phyloP scores from a whole-genome alignment of 129 eudicot genomes.

The Chrysanthemum makinoi region DNA sequence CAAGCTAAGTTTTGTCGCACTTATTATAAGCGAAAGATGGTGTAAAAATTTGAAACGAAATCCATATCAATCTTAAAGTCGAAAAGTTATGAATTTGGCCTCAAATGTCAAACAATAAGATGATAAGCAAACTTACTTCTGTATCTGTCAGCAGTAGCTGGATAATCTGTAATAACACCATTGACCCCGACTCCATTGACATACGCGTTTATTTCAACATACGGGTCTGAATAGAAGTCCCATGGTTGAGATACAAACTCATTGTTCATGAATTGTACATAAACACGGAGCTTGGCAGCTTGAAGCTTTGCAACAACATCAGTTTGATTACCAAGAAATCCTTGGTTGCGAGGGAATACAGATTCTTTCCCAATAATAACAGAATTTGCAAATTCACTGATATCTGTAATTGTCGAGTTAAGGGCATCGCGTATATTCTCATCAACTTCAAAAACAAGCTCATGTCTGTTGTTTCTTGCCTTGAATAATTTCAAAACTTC shows the following conservation, averaged over 20 bases:
- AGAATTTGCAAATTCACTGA: conserved; percentile 58
- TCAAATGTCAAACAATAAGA: conserved; percentile 6
- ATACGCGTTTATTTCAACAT: conserved; percentile 56
- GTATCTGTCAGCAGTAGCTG: conserved; percentile 70
- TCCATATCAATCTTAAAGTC: neutral
- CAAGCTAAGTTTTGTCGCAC: neutral
- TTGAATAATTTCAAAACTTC: conserved; percentile 52
- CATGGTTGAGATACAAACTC: conserved; percentile 79
- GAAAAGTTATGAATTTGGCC: neutral
- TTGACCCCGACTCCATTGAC: conserved; percentile 32
- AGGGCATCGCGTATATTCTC: conserved; percentile 55
- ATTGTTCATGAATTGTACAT: conserved; percentile 52
- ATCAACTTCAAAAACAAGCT: conserved; percentile 66
- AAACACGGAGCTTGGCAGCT: conserved; percentile 58
- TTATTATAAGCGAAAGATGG: neutral
- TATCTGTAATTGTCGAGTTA: conserved; percentile 64
- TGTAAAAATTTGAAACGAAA: neutral
- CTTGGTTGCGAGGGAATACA: conserved; percentile 41
- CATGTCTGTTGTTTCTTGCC: conserved; percentile 52
- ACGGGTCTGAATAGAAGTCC: conserved; percentile 85
- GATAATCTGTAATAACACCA: conserved; percentile 81
- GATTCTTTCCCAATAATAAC: conserved; percentile 63
- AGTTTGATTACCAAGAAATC: conserved; percentile 49
- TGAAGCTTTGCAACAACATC: conserved; percentile 61
- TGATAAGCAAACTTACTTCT: conserved; percentile 79